Base-by-base conservation (phyloP, 2,329 filamentous ascomycete genomes). In the Pleurostoma richardsiae region DNA sequence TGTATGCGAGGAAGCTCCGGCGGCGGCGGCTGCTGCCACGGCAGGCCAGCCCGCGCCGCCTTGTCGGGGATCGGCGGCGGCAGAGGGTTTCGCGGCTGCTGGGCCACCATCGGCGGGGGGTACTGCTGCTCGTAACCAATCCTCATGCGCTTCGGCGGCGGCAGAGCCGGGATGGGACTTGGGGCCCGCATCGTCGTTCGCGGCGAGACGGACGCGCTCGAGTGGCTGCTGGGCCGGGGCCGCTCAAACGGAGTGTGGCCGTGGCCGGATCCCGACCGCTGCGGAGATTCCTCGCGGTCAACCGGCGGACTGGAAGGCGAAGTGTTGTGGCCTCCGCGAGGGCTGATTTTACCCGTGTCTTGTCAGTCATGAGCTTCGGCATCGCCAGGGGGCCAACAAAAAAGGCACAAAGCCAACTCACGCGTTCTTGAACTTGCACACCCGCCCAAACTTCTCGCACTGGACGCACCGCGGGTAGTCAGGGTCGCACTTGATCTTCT, bases 401-500 rank as follows among this genome's bases (percentile, higher is more conserved):
- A 29, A 42, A 28, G 10, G 11, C 5, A 39, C n/a, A 46, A 26
- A 5, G 7, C 19, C 19, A 19, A 19, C 85, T 81, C 71, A 92
- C 87, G 88, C 88, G 68, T 87, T 88, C 68, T 89, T 88, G 60
- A 90, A 90, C 66, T 85, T 85, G 78, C 91, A 96, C 19, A 86
- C 75, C 42, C 89, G 80, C 47, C 90, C 89, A 60, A 92, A 92
- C 69, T 95, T 96, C 62, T 94, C 86, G 64, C 91, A 96, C 67
- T 96, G 90, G 45, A 91, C 80, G 58, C 91, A 96, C 56, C 89
- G 90, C 38, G 88, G 88, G 54, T 82, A 86, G 56, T 91, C 90
- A 2, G 90, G 91, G 54, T 96, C 90, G 60, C 91, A 96, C 66
- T 95, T 96, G 70, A 96, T 95, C 75, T 96, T 96, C 81, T 96